A percentile compares a stretch with the other conserved stretches of the same genome.
Conservation (phyloP, 208 protist genomes). For the Acanthamoeba lenticulata region DNA sequence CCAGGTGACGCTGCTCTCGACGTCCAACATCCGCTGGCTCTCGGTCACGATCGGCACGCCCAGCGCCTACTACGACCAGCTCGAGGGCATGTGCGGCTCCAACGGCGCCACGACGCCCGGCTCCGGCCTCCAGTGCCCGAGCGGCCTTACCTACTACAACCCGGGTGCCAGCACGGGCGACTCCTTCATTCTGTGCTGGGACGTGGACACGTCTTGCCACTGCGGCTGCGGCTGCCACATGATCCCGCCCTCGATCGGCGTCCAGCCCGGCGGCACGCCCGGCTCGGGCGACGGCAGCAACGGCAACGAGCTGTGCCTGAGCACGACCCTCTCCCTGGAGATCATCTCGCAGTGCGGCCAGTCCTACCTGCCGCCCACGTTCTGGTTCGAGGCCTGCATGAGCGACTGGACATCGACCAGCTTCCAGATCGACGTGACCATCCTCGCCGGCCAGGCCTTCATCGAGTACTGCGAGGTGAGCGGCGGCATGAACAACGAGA, state of each 20-base stretch:
- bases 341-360: constrained; percentile 3
- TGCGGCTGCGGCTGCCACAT: constrained; percentile 4
- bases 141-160: neutral
- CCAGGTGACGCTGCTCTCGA: neutral
- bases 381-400: constrained; percentile 42
- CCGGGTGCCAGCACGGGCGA: neutral
- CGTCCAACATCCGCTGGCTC: neutral
- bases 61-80: constrained; percentile 9
- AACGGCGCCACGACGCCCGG: neutral
- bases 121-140: constrained; percentile 29
- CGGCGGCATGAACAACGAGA: constrained; percentile 22
- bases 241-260: constrained; percentile 9
- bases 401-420: neutral
- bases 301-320: neutral
- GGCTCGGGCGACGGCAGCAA: neutral
- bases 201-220: neutral
- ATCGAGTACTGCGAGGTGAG: constrained; percentile 42
- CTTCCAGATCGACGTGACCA: neutral
- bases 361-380: neutral
- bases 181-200: neutral
- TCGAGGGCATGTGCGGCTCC: constrained; percentile 13
- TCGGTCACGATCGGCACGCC: constrained; percentile 22
- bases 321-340: neutral
- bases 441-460: constrained; percentile 4
- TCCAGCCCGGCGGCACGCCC: neutral